A percentile compares a stretch with the other conserved stretches of the same genome.
Conservation (phyloP, 768 basidiomycete species). For the Amanita rubescens region DNA sequence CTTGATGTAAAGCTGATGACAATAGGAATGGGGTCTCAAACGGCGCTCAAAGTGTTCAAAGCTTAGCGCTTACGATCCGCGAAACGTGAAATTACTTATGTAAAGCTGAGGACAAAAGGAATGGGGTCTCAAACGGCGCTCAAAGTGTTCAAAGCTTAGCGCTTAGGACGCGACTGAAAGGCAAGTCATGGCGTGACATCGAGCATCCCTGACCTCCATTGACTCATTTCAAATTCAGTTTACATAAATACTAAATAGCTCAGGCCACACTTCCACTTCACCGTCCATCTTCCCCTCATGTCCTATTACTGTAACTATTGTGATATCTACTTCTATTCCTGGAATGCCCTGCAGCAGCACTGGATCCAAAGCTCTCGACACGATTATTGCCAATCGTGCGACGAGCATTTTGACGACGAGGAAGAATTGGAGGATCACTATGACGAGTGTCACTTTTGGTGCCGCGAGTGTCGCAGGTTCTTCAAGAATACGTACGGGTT, state of each 20-base stretch:
- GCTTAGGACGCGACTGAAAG: too few relatives aligned
- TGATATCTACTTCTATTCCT: conserved; percentile 34
- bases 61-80: too few relatives aligned
- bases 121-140: too few relatives aligned
- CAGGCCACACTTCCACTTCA: not conserved
- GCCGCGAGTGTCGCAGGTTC: conserved; percentile 31
- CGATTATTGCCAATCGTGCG: conserved; percentile 45
- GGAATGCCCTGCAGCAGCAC: conserved; percentile 37
- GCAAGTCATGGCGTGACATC: too few relatives aligned
- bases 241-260: too few relatives aligned
- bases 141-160: too few relatives aligned
- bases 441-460: conserved; percentile 32
- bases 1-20: too few relatives aligned
- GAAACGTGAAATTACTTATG: too few relatives aligned
- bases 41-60: too few relatives aligned
- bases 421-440: conserved; percentile 35
- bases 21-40: too few relatives aligned
- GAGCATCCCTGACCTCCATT: not conserved
- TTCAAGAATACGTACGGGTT: conserved; percentile 34
- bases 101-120: too few relatives aligned
- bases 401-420: conserved; percentile 29
- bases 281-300: not conserved
- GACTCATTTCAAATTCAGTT: too few relatives aligned
- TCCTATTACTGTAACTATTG: conserved; percentile 38
- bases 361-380: conserved; percentile 43